phyloP scores from a whole-genome alignment of 768 basidiomycete genomes.

The Infundibulicybe gibba region DNA sequence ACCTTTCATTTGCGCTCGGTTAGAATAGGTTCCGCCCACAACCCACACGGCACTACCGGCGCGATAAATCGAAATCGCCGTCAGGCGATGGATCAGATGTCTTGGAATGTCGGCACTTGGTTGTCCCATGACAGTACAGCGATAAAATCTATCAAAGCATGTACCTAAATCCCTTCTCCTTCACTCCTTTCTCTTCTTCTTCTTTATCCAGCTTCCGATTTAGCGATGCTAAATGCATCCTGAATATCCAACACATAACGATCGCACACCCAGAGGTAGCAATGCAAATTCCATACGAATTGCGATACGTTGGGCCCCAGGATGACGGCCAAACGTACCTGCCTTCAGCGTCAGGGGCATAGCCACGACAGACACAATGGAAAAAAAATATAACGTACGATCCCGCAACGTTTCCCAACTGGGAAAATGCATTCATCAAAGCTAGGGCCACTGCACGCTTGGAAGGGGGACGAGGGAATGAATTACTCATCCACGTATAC shows the following conservation, averaged over 20 bases:
- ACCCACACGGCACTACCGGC: too few relatives aligned
- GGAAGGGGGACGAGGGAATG: constrained; percentile 69
- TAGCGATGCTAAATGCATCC: constrained; percentile 29
- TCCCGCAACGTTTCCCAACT: constrained; percentile 82
- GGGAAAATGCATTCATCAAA: constrained; percentile 75
- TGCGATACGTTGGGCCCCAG: constrained; percentile 67
- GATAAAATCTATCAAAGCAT: constrained; percentile 27
- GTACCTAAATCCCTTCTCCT: constrained; percentile 47
- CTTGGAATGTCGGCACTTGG: too few relatives aligned
- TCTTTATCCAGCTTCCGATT: constrained; percentile 35
- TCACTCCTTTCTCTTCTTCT: constrained; percentile 36
- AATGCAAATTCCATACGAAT: constrained; percentile 75
- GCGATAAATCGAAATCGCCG: too few relatives aligned
- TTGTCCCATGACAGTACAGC: too few relatives aligned
- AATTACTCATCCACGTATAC: constrained; percentile 45
- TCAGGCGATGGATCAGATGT: too few relatives aligned
- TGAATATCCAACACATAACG: constrained; percentile 50
- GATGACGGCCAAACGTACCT: constrained; percentile 63
- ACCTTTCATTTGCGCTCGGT: too few relatives aligned
- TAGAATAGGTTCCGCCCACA: too few relatives aligned
- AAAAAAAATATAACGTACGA: constrained; percentile 51
- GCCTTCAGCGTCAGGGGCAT: constrained; percentile 7
- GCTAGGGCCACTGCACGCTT: constrained; percentile 84
- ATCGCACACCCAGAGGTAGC: constrained; percentile 48
- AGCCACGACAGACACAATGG: not conserved